Evolutionary conservation across 306 rosid genomes (phyloP).

Genomic region (Datisca glomerata): DNA sequence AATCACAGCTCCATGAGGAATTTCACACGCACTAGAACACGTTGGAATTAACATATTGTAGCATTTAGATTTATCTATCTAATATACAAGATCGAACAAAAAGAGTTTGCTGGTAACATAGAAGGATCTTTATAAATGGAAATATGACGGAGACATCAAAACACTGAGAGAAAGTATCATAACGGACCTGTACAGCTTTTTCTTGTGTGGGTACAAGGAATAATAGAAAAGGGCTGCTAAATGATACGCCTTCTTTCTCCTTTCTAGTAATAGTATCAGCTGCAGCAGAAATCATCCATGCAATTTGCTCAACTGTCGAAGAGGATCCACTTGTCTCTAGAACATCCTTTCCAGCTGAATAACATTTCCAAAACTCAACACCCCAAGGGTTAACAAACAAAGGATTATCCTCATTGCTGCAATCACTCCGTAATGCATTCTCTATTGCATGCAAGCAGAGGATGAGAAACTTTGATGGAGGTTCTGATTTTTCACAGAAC

Average conservation of each 20-base stretch:
- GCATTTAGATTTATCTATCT: too few species aligned
- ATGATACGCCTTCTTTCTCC: constrained; percentile 62
- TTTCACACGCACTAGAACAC: background rate
- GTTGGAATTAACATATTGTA: too few species aligned
- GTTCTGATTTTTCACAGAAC: constrained; percentile 25
- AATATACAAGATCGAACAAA: too few species aligned
- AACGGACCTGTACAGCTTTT: constrained; percentile 56
- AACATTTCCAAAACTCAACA: constrained; percentile 64
- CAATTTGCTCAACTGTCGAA: constrained; percentile 61
- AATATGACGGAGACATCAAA: too few species aligned
- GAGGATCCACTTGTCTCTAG: constrained; percentile 55
- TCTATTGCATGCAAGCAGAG: constrained; percentile 75
- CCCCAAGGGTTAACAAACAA: constrained; percentile 68
- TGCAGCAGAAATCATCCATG: constrained; percentile 73
- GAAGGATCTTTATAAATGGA: too few species aligned
- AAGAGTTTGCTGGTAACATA: too few species aligned
- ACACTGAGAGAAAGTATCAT: too few species aligned
- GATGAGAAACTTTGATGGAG: constrained; percentile 69
- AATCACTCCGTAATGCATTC: constrained; percentile 39
- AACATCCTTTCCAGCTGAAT: constrained; percentile 61
- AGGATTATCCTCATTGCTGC: constrained; percentile 38
- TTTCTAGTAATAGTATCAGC: constrained; percentile 74
- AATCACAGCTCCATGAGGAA: background rate
- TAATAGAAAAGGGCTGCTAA: constrained; percentile 63
- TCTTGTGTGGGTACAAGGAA: constrained; percentile 75